Evolutionary conservation across 2,329 filamentous ascomycete genomes (phyloP).

Genomic region (Diaporthe vaccinii): DNA sequence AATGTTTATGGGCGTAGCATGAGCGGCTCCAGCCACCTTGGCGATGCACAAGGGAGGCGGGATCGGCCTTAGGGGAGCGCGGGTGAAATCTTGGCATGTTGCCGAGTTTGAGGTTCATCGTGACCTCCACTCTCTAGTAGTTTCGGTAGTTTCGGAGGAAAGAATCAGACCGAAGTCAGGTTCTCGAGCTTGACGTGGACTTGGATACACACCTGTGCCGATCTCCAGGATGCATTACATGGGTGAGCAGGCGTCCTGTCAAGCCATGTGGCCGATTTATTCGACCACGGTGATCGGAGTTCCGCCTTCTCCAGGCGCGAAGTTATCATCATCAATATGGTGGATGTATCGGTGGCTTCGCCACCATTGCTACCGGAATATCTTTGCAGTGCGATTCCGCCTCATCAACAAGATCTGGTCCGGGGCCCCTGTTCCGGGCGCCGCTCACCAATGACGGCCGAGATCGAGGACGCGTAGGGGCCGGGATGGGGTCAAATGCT

Average conservation of each 20-base stretch:
- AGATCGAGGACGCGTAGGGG: background rate
- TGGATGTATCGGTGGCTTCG: background rate
- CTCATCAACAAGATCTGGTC: background rate
- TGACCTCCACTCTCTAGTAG: background rate
- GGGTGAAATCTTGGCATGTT: conserved; percentile 1
- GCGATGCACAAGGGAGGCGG: background rate
- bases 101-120: background rate
- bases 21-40: conserved; percentile 4
- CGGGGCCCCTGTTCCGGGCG: too few species aligned
- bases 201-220: background rate
- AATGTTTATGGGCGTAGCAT: background rate
- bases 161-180: background rate
- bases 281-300: background rate
- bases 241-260: background rate
- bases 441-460: background rate
- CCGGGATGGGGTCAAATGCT: conserved; percentile 3
- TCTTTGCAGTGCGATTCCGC: background rate
- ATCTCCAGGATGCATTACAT: background rate
- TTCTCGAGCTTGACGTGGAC: background rate
- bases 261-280: background rate
- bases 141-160: background rate
- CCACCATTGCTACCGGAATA: background rate
- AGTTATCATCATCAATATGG: background rate
- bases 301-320: background rate
- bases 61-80: background rate